phyloP scores from a whole-genome alignment of 2,329 filamentous ascomycete genomes.

The Neofusicoccum ribis region DNA sequence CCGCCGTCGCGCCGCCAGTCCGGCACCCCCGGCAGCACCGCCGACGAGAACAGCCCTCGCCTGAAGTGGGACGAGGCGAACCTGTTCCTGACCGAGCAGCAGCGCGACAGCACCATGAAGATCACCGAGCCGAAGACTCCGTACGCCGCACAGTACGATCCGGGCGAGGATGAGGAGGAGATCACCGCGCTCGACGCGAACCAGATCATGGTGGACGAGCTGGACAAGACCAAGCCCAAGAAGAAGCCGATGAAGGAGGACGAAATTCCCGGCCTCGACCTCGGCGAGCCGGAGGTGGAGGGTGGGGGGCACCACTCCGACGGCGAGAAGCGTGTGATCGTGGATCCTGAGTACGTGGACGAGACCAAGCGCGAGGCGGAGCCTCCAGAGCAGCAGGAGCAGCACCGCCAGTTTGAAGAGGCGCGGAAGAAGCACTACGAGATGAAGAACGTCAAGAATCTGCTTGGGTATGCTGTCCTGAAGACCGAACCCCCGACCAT shows the following conservation, averaged over 20 bases:
- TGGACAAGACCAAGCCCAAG: conserved; percentile 55
- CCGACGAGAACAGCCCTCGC: conserved; percentile 66
- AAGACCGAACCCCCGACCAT: background rate
- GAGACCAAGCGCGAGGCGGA: conserved; percentile 33
- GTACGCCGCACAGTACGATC: conserved; percentile 90
- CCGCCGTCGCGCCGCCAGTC: conserved; percentile 74
- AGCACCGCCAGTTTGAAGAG: conserved; percentile 89
- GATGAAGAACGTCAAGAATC: conserved; percentile 89
- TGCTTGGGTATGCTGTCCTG: conserved; percentile 64
- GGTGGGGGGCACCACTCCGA: conserved; percentile 35
- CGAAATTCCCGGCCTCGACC: conserved; percentile 87
- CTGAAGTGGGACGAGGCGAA: conserved; percentile 99
- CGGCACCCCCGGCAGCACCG: conserved; percentile 49
- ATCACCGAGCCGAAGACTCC: conserved; percentile 98
- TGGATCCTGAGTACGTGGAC: conserved; percentile 55
- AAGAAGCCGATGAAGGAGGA: conserved; percentile 58
- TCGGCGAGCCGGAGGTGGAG: conserved; percentile 78
- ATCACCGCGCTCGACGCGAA: conserved; percentile 65
- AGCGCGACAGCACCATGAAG: conserved; percentile 96
- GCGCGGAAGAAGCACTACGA: conserved; percentile 97
- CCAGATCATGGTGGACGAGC: conserved; percentile 67
- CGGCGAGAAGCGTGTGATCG: conserved; percentile 76
- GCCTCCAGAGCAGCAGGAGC: conserved; percentile 71
- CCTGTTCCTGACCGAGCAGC: conserved; percentile 93
- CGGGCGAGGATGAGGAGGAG: conserved; percentile 81